phyloP scores from a whole-genome alignment of 106 monocot genomes.

The Narthecium ossifragum region DNA sequence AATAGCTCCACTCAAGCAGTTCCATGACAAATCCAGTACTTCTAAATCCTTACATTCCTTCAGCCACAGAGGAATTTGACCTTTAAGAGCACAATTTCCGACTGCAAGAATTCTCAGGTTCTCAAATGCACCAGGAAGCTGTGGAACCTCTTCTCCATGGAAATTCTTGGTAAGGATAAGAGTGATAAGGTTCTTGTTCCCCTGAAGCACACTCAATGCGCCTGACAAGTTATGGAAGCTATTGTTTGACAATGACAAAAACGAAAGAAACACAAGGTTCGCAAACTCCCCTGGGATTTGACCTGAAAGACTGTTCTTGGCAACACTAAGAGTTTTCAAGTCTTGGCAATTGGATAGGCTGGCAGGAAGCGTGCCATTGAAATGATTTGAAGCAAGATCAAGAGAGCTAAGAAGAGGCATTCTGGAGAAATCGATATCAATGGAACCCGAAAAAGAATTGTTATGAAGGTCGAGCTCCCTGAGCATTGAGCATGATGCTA shows the following conservation, averaged over 20 bases:
- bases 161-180: constrained; percentile 69
- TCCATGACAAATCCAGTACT: constrained; percentile 74
- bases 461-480: constrained; percentile 41
- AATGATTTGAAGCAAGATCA: constrained; percentile 53
- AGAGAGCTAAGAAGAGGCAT: constrained; percentile 35
- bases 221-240: constrained; percentile 44
- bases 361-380: constrained; percentile 40
- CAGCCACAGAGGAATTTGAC: constrained; percentile 52
- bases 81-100: constrained; percentile 53
- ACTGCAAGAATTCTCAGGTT: constrained; percentile 45
- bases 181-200: constrained; percentile 49
- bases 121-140: constrained; percentile 18
- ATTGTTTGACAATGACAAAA: constrained; percentile 64
- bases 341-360: constrained; percentile 34
- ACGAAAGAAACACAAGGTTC: constrained; percentile 42
- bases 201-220: constrained; percentile 29
- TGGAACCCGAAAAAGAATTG: constrained; percentile 40
- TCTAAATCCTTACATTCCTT: constrained; percentile 39
- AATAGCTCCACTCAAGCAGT: constrained; percentile 43
- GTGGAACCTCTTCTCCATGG: constrained; percentile 45
- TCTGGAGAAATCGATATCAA: constrained; percentile 47
- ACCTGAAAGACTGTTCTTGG: constrained; percentile 50
- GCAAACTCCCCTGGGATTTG: constrained; percentile 38
- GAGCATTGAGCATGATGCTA: constrained; percentile 27
- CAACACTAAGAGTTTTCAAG: constrained; percentile 53